Conservation (phyloP, 2,329 filamentous ascomycete genomes). For the Huntiella moniliformis region DNA sequence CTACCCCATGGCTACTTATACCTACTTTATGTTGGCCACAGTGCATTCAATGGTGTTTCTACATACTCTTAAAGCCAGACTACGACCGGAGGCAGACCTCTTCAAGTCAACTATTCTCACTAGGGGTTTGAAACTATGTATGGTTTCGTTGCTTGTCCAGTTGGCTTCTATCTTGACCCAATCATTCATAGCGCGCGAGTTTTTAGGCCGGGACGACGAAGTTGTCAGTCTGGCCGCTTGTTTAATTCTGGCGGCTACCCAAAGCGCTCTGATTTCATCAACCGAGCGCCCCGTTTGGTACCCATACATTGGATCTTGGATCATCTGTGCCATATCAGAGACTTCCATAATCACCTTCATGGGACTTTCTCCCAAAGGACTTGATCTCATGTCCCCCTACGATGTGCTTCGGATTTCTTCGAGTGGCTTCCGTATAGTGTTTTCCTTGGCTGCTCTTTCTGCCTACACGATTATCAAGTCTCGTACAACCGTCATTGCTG, state of each 20-base stretch:
- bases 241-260: slow-evolving; percentile 42
- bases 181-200: slow-evolving; percentile 19
- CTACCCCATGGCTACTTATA: slow-evolving; percentile 36
- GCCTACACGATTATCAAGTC: neutral
- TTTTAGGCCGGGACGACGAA: slow-evolving; percentile 27
- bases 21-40: slow-evolving; percentile 36
- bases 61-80: slow-evolving; percentile 24
- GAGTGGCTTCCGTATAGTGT: neutral
- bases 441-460: slow-evolving; percentile 2
- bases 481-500: slow-evolving; percentile 3
- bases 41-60: slow-evolving; percentile 33
- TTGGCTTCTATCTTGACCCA: slow-evolving; percentile 22
- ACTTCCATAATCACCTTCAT: slow-evolving; percentile 22
- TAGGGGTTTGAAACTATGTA: slow-evolving; percentile 3
- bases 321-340: slow-evolving; percentile 39
- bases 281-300: slow-evolving; percentile 36
- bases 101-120: slow-evolving; percentile 20
- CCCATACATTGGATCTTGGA: slow-evolving; percentile 44
- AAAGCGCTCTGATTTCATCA: slow-evolving; percentile 35
- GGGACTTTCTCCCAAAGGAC: neutral
- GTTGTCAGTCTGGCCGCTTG: slow-evolving; percentile 42
- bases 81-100: slow-evolving; percentile 19
- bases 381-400: neutral
- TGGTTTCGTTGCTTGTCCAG: slow-evolving; percentile 27
- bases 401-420: slow-evolving; percentile 1